Percentiles rank a stretch among this genome's conserved stretches.
These are phyloP conservation scores for Cercophora newfieldiana DNA, from an alignment of 495 filamentous ascomycete species.

Conservation along the genomic window DNA sequence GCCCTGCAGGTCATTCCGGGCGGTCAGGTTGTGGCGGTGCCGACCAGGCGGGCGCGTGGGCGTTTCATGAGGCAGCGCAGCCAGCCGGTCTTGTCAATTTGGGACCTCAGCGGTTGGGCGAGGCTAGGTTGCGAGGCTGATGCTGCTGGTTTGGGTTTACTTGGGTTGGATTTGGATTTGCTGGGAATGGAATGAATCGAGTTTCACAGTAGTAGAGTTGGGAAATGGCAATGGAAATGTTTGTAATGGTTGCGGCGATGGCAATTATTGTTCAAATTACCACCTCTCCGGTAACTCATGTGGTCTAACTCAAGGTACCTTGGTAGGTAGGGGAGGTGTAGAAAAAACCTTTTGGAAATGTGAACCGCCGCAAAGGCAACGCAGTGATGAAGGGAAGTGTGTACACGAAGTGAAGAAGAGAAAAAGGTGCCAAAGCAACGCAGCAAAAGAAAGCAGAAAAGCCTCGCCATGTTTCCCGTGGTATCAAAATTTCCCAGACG, in stretches of 20 bases:
- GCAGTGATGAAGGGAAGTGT: background rate
- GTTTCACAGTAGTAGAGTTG: no score
- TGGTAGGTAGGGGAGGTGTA: no score
- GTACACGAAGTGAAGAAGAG: conserved; percentile 7
- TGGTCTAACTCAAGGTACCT: no score
- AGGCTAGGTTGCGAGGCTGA: conserved; percentile 4
- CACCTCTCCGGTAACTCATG: no score
- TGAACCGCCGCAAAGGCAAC: background rate
- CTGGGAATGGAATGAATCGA: no score
- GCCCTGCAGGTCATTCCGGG: background rate
- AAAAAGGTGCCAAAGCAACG: no score
- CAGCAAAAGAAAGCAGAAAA: background rate
- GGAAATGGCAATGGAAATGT: no score
- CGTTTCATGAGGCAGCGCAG: background rate
- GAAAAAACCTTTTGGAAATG: no score
- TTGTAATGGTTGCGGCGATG: no score
- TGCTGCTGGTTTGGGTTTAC: background rate
- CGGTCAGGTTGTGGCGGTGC: background rate
- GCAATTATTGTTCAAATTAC: no score
- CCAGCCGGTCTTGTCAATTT: background rate
- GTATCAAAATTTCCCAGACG: background rate
- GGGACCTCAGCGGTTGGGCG: background rate
- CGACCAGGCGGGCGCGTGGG: background rate
- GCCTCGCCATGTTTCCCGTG: background rate
- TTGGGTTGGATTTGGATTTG: no score